phyloP scores from a whole-genome alignment of 345 rosid species.

The Trapa bicornis region DNA sequence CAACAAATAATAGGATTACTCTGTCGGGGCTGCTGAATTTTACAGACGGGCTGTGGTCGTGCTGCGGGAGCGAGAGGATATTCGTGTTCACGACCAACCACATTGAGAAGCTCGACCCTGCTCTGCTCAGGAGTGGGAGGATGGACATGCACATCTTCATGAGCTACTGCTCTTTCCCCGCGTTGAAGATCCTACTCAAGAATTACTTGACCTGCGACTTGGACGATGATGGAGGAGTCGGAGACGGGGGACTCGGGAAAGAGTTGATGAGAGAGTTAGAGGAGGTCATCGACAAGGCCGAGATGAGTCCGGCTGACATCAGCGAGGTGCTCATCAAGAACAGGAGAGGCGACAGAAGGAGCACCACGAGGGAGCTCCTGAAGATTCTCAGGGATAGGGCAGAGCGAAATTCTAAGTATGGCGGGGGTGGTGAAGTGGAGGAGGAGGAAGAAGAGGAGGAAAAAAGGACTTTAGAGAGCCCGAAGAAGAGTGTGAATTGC shows the following conservation, averaged over 20 bases:
- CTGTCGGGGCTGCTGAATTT: constrained; percentile 85
- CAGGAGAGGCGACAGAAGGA: constrained; percentile 32
- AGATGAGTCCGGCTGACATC: constrained; percentile 92
- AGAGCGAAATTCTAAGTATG: constrained; percentile 22
- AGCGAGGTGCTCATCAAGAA: constrained; percentile 78
- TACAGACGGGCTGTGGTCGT: constrained; percentile 94
- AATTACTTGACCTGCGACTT: constrained; percentile 33
- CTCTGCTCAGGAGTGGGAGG: constrained; percentile 80
- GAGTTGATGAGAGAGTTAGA: constrained; percentile 28
- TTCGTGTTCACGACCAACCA: constrained; percentile 92
- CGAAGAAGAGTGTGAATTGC: constrained; percentile 15
- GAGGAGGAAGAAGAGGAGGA: constrained; percentile 54
- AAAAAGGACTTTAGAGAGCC: constrained; percentile 72
- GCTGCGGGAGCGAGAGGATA: constrained; percentile 93
- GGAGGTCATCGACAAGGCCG: constrained; percentile 42
- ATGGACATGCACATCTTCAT: constrained; percentile 96
- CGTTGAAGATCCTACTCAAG: constrained; percentile 49
- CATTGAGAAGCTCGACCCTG: constrained; percentile 82
- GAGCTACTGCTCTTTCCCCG: constrained; percentile 62
- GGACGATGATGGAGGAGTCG: constrained; percentile 11
- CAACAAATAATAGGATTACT: constrained; percentile 39
- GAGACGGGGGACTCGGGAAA: constrained; percentile 2
- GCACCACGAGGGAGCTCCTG: constrained; percentile 47
- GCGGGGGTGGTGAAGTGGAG: constrained; percentile 13
- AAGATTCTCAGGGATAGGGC: constrained; percentile 35